phyloP scores from a whole-genome alignment of 371 early-diverging fungal genomes.

The Conidiobolus coronatus region DNA sequence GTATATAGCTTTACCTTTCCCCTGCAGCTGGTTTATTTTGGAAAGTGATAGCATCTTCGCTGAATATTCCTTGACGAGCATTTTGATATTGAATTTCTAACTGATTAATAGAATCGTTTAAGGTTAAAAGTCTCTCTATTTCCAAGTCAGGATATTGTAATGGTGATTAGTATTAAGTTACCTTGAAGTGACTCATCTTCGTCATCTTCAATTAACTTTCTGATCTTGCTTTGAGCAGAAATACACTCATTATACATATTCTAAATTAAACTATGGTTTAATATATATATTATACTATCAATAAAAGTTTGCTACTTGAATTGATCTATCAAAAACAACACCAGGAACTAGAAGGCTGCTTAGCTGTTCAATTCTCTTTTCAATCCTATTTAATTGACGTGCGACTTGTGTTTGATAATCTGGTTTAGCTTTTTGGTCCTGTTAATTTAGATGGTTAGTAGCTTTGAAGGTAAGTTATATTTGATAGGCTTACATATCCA shows the following conservation, averaged over 20 bases:
- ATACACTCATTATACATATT: conserved; percentile 3
- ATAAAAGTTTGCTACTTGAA: not conserved
- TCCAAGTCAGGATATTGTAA: not conserved
- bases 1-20: not conserved
- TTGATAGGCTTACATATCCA: conserved; percentile 50
- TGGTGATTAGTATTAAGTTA: not conserved
- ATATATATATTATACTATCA: not conserved
- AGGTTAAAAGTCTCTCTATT: not conserved
- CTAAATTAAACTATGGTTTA: not conserved
- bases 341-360: not conserved
- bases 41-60: not conserved
- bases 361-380: conserved; percentile 1
- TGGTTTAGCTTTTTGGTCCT: conserved; percentile 6
- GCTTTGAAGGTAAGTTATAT: not conserved
- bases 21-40: not conserved
- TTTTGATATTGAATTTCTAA: not conserved
- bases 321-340: not conserved
- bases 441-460: too few species aligned
- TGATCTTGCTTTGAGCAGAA: conserved; percentile 3
- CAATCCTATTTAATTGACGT: not conserved
- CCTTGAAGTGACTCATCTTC: not conserved
- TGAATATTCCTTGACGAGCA: not conserved
- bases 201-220: conserved; percentile 2
- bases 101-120: conserved; percentile 2
- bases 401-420: conserved; percentile 2